These are phyloP conservation scores for Corynespora cassiicola DNA, from an alignment of 2,329 filamentous ascomycete genomes.

Conservation along the genomic window DNA sequence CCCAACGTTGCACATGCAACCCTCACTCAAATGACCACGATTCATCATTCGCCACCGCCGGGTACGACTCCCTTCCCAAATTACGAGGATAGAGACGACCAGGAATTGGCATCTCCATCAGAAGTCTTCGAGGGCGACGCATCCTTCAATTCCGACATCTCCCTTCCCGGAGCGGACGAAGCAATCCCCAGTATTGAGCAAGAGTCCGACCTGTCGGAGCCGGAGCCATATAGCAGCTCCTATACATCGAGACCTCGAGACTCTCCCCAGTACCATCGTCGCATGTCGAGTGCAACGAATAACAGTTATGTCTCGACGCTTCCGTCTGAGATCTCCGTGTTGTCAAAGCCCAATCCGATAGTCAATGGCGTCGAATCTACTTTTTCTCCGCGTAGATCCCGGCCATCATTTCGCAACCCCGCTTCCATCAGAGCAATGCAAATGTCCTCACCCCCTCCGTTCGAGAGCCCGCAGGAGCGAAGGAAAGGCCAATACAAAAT, in stretches of 20 bases:
- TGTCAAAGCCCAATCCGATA: slow-evolving; percentile 36
- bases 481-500: slow-evolving; percentile 40
- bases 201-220: slow-evolving; percentile 28
- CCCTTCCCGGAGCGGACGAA: slow-evolving; percentile 34
- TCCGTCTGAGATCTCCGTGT: slow-evolving; percentile 42
- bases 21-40: slow-evolving; percentile 35
- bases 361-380: slow-evolving; percentile 42
- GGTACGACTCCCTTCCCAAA: slow-evolving; percentile 40
- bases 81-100: slow-evolving; percentile 41
- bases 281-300: slow-evolving; percentile 34
- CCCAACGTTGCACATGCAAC: slow-evolving; percentile 23
- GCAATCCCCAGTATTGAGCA: slow-evolving; percentile 38
- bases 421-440: slow-evolving; percentile 74
- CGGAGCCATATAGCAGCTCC: slow-evolving; percentile 37
- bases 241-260: slow-evolving; percentile 38
- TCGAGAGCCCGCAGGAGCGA: slow-evolving; percentile 37
- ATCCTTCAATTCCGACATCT: slow-evolving; percentile 40
- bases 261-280: slow-evolving; percentile 23
- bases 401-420: slow-evolving; percentile 72
- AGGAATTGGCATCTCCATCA: slow-evolving; percentile 34
- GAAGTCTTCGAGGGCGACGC: slow-evolving; percentile 39
- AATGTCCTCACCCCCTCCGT: slow-evolving; percentile 66
- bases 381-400: slow-evolving; percentile 64
- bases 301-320: slow-evolving; percentile 45
- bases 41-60: slow-evolving; percentile 37